phyloP scores from a whole-genome alignment of 2,329 filamentous ascomycete species.

The Ophiostoma ips region DNA sequence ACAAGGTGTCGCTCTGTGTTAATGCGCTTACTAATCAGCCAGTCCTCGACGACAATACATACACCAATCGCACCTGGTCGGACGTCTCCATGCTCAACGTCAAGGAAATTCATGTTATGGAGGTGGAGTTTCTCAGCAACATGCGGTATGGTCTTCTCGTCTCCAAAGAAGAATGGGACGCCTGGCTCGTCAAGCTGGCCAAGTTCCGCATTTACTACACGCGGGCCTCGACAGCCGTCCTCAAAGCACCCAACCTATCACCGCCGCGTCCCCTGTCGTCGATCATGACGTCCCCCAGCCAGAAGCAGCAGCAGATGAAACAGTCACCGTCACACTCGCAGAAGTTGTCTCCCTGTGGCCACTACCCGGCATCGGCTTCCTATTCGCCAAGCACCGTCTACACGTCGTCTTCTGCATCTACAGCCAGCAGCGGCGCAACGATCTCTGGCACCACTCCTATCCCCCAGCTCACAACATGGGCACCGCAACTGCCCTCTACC shows the following conservation, averaged over 20 bases:
- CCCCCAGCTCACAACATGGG: not conserved
- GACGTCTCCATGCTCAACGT: slow-evolving; percentile 93
- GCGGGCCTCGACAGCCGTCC: slow-evolving; percentile 33
- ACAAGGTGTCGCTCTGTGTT: not conserved
- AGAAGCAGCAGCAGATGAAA: slow-evolving; percentile 25
- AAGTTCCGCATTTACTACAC: slow-evolving; percentile 77
- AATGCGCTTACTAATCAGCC: not conserved
- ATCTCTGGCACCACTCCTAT: not conserved
- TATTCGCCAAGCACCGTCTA: not conserved
- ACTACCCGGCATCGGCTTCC: not conserved
- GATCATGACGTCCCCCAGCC: slow-evolving; percentile 28
- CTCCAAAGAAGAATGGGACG: slow-evolving; percentile 72
- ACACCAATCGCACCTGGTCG: slow-evolving; percentile 99
- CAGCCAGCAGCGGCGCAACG: too few relatives aligned
- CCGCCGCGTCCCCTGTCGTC: slow-evolving; percentile 22
- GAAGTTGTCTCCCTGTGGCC: not conserved
- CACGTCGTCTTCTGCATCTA: not conserved
- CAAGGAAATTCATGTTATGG: slow-evolving; percentile 95
- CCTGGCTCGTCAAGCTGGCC: slow-evolving; percentile 72
- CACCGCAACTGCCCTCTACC: not conserved
- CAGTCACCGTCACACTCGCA: not conserved
- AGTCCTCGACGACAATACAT: slow-evolving; percentile 96
- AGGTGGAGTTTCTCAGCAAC: slow-evolving; percentile 98
- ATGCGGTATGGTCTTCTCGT: slow-evolving; percentile 90
- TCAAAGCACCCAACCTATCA: slow-evolving; percentile 25